Evolutionary conservation across 768 basidiomycete species (phyloP).

Genomic region (Tubosaeta sp.): DNA sequence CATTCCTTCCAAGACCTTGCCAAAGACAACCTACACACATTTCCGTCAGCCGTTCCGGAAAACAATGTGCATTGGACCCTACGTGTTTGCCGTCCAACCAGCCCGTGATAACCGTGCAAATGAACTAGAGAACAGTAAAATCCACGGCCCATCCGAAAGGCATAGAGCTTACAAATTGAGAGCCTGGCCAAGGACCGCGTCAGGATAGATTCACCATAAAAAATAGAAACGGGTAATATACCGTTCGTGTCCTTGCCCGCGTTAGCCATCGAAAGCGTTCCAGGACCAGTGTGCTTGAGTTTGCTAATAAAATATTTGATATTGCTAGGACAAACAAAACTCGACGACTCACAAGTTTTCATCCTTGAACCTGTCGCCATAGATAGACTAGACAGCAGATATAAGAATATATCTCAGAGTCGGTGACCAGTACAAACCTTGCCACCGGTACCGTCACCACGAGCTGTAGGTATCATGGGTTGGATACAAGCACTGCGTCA

Average conservation of each 20-base stretch:
- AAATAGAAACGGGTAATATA: constrained; percentile 24
- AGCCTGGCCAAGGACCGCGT: constrained; percentile 43
- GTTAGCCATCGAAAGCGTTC: constrained; percentile 93
- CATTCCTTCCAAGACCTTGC: constrained; percentile 90
- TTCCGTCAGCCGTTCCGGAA: not conserved
- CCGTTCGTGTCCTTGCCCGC: constrained; percentile 91
- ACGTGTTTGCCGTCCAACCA: constrained; percentile 94
- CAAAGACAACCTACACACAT: constrained; percentile 76
- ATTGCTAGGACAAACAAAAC: not conserved
- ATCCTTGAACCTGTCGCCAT: constrained; percentile 85
- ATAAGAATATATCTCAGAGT: constrained; percentile 1
- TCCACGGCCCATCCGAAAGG: not conserved
- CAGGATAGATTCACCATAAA: not conserved
- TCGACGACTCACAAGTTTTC: constrained; percentile 80
- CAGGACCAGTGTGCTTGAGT: constrained; percentile 88
- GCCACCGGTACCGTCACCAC: constrained; percentile 86
- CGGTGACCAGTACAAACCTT: constrained; percentile 48
- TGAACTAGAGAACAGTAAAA: constrained; percentile 58
- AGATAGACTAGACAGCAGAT: constrained; percentile 61
- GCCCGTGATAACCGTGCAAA: constrained; percentile 79
- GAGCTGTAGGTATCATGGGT: constrained; percentile 43
- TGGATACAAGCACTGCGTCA: constrained; percentile 13
- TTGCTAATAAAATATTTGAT: constrained; percentile 52
- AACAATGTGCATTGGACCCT: constrained; percentile 17
- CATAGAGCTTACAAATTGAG: constrained; percentile 70